Evolutionary conservation across 192 early-diverging fungal species (phyloP).

Genomic region (Coemansia aciculifera): DNA sequence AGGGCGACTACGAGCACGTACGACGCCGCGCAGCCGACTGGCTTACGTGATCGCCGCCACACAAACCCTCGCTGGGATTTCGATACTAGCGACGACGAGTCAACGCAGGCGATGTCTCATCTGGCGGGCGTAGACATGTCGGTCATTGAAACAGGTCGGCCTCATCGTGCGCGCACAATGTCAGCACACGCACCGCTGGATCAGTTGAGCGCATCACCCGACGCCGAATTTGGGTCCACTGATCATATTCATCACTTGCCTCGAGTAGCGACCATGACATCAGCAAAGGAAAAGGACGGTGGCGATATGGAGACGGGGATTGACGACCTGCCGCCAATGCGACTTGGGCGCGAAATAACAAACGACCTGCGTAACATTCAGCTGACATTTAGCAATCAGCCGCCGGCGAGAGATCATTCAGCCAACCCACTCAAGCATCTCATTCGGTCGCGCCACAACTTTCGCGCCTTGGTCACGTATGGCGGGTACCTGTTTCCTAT

Average conservation of each 20-base stretch:
- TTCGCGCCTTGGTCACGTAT: constrained; percentile 49
- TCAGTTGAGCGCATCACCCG: constrained; percentile 1
- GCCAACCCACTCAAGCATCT: constrained; percentile 43
- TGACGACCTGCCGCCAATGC: constrained; percentile 41
- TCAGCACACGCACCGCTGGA: constrained; percentile 13
- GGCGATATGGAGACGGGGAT: constrained; percentile 25
- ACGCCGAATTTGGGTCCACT: background rate
- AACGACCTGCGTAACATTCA: constrained; percentile 53
- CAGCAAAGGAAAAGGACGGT: constrained; percentile 30
- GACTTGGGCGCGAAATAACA: constrained; percentile 37
- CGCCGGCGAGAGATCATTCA: background rate
- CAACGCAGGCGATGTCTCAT: constrained; percentile 4
- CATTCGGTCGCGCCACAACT: constrained; percentile 52
- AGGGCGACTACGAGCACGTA: constrained; percentile 2
- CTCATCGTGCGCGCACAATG: constrained; percentile 37
- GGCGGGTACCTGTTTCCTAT: constrained; percentile 53
- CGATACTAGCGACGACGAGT: background rate
- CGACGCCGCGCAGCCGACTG: background rate
- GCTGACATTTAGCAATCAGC: constrained; percentile 39
- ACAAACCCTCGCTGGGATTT: background rate
- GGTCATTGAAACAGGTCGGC: constrained; percentile 26
- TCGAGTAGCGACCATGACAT: constrained; percentile 25
- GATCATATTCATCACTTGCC: constrained; percentile 28
- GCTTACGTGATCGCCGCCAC: background rate
- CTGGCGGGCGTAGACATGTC: constrained; percentile 13